phyloP scores from a whole-genome alignment of 352 stramenopile genomes.

The Phytopythium kandeliae region DNA sequence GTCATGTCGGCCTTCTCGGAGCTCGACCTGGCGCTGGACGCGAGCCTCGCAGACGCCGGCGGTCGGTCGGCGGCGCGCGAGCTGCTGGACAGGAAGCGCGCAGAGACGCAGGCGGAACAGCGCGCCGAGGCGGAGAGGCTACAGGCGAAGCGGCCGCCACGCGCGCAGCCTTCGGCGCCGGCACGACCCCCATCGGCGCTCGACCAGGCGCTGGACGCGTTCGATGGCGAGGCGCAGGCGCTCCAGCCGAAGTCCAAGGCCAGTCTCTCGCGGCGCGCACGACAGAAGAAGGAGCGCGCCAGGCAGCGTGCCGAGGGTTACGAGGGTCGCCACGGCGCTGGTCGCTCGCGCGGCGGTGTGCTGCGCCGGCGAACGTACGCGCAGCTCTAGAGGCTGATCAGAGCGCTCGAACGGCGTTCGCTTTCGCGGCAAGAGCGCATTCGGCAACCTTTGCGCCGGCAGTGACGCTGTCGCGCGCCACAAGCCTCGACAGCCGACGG shows the following conservation, averaged over 20 bases:
- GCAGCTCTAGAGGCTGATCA: slow-evolving; percentile 2
- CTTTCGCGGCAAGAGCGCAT: no score
- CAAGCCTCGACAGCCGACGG: no score
- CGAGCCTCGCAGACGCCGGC: slow-evolving; percentile 13
- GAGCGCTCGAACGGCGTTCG: no score
- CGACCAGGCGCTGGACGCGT: slow-evolving; percentile 53
- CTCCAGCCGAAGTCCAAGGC: slow-evolving; percentile 12
- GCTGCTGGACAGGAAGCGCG: slow-evolving; percentile 41
- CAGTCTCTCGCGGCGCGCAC: slow-evolving; percentile 30
- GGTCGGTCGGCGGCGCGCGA: slow-evolving; percentile 35
- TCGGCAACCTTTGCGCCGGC: no score
- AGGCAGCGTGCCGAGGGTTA: slow-evolving; percentile 21
- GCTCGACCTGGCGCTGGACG: slow-evolving; percentile 43
- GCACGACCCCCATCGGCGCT: slow-evolving; percentile 31
- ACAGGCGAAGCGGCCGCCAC: slow-evolving; percentile 28
- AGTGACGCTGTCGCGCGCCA: no score
- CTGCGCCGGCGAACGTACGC: slow-evolving; percentile 64
- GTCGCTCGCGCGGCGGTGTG: slow-evolving; percentile 41
- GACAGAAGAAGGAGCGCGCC: slow-evolving; percentile 40
- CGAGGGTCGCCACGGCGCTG: slow-evolving; percentile 14
- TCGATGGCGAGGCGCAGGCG: slow-evolving; percentile 43
- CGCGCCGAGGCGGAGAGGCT: slow-evolving; percentile 14
- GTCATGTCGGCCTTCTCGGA: slow-evolving; percentile 59
- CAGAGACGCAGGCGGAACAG: slow-evolving; percentile 34
- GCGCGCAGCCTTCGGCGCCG: slow-evolving; percentile 4